phyloP scores from a whole-genome alignment of 805 yeast genomes.

The Starmerella floris region DNA sequence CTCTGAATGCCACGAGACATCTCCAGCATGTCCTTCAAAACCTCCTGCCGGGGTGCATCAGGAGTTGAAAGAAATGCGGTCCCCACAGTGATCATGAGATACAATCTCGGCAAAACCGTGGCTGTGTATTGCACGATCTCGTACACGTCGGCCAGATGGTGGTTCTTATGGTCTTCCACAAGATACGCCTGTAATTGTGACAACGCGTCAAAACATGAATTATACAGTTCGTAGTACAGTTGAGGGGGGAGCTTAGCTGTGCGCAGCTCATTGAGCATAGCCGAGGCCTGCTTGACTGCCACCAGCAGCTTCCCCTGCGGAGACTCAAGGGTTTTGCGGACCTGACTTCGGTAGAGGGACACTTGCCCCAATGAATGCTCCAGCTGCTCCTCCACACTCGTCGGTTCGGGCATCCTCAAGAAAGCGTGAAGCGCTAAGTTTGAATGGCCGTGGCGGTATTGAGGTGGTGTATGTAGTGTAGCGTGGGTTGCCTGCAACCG shows the following conservation, averaged over 20 bases:
- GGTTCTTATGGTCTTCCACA: constrained; percentile 50
- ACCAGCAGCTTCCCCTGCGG: constrained; percentile 58
- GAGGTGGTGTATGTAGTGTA: too few species aligned
- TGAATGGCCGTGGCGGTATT: too few species aligned
- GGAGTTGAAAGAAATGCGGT: constrained; percentile 68
- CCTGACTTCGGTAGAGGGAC: constrained; percentile 54
- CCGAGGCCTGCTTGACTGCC: constrained; percentile 76
- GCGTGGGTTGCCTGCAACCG: too few species aligned
- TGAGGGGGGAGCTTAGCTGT: constrained; percentile 68
- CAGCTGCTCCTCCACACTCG: constrained; percentile 22
- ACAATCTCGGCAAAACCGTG: constrained; percentile 79
- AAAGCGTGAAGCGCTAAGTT: too few species aligned
- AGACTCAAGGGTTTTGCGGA: constrained; percentile 63
- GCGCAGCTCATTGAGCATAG: constrained; percentile 67
- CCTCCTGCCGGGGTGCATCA: constrained; percentile 69
- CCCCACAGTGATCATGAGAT: constrained; percentile 91
- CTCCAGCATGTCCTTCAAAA: constrained; percentile 91
- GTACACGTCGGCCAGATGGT: constrained; percentile 75
- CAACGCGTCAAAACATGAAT: constrained; percentile 69
- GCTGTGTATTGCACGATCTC: constrained; percentile 91
- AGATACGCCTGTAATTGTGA: constrained; percentile 52
- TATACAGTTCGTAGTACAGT: constrained; percentile 85
- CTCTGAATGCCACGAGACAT: constrained; percentile 96
- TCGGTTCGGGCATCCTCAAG: background rate
- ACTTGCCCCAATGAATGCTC: constrained; percentile 41